Evolutionary conservation across 1,139 yeast genomes (phyloP), one percentile per base, ranked within the genome.

Genomic region (Yarrowia galli): DNA sequence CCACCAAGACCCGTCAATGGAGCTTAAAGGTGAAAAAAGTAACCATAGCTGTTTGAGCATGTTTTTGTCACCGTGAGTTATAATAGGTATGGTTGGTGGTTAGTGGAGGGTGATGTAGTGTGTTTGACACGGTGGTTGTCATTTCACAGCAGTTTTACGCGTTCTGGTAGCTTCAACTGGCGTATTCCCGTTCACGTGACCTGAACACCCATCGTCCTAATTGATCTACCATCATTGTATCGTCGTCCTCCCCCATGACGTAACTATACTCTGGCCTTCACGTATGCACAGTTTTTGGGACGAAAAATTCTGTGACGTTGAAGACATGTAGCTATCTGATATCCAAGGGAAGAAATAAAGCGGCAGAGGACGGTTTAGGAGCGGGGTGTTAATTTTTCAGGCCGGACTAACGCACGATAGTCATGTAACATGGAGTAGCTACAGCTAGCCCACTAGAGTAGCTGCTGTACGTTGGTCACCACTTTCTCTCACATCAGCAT

Each of bases 291-390:
- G 13, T 10, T 28, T 45, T 28, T 48, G 53, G 53, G 53, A 48
- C 53, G 53, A 46, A 48, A 48, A 48, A 48, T 28, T 48, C 53
- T 28, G 53, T 48, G 23, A 46, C 51, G 51, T 46, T 16, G 35
- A 16, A 46, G 32, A 38, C 25, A 18, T 20, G 46, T 20, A 43
- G n/a, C n/a, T n/a, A n/a, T n/a, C n/a, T n/a, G n/a, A n/a, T n/a
- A n/a, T n/a, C n/a, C n/a, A n/a, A n/a, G n/a, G n/a, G n/a, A n/a
- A n/a, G n/a, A n/a, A n/a, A n/a, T n/a, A n/a, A n/a, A n/a, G n/a
- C n/a, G n/a, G n/a, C n/a, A n/a, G n/a, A n/a, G n/a, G n/a, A n/a
- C n/a, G n/a, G n/a, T n/a, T n/a, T n/a, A n/a, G n/a, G n/a, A n/a
- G n/a, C n/a, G n/a, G n/a, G n/a, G 32, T 28, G 32, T 28, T 36